Base-by-base conservation (phyloP, 2,329 filamentous ascomycete species). In the Aspergillus sp. region DNA sequence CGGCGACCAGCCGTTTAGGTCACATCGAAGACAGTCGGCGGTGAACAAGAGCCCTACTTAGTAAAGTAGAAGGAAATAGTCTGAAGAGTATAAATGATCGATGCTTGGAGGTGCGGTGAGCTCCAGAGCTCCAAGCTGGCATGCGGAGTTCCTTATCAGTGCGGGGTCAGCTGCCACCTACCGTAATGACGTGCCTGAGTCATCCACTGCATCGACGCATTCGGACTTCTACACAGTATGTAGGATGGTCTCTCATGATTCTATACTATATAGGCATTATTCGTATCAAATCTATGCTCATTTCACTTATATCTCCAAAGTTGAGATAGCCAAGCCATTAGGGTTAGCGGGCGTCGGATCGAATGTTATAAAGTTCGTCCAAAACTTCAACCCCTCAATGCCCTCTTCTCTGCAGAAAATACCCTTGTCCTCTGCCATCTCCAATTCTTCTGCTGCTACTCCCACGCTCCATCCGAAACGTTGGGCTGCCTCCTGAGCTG, bases 381-480 rank as follows among this genome's bases (percentile, higher is more conserved):
- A 99, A 74, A 96, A 99, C 68, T 89, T 89, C 47, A 96, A 80
- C 0, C 95, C 95, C 72, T 97, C 93, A 14, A 98, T 85, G 4
- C 91, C 89, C 68, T 96, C 93, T 72, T 99, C 95, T 48, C 95
- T 87, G 72, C 93, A 98, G 19, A 99, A 73, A 3, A 87, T 86
- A 0, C 95, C 95, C 56, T 84, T 86, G 72, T 98, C 93, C 74
- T 99, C 95, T 0, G 93, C 93, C 93, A 99, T 97, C 71, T 97
- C 90, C 12, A 99, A 81, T 76, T 99, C 95, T 73, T 98, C 95
- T 59, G 89, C 90, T 1, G 95, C 95, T 21, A 99, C 93, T 8
- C 95, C 95, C 7, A 99, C 89, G 71, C 95, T 98, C 95, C 95
- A 99, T 6, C 93, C 91, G 75, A 99, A 99, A 50, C 86, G 82